Conservation (phyloP, 441 rosid genomes). For the Macaranga tanarius region DNA sequence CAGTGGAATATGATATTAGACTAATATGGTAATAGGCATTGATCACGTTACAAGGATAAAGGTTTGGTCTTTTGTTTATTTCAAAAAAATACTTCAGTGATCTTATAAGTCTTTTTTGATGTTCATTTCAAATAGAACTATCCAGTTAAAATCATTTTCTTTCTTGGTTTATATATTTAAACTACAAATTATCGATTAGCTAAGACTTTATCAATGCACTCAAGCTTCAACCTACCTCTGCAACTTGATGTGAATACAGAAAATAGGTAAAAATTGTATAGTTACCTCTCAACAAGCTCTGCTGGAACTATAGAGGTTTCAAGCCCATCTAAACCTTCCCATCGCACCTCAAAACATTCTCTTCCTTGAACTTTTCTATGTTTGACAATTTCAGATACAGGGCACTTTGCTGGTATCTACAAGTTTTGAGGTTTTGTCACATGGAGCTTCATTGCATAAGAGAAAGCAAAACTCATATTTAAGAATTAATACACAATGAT, state of each 20-base stretch:
- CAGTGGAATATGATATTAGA: background rate
- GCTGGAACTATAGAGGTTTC: constrained; percentile 68
- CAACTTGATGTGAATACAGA: background rate
- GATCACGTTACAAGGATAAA: background rate
- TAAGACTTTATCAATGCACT: background rate
- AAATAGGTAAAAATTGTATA: background rate
- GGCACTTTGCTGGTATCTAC: constrained; percentile 75
- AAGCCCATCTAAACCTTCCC: constrained; percentile 65
- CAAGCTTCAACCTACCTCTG: background rate
- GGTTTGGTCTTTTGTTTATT: background rate
- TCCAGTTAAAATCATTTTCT: background rate
- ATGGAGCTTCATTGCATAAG: background rate
- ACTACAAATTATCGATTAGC: too few relatives aligned
- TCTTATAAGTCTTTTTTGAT: background rate
- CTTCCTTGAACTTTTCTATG: constrained; percentile 60
- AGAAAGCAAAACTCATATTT: background rate
- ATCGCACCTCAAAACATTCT: constrained; percentile 75
- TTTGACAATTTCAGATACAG: constrained; percentile 67
- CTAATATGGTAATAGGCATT: background rate
- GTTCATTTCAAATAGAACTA: background rate
- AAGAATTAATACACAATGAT: background rate
- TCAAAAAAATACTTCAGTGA: background rate
- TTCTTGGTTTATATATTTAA: background rate
- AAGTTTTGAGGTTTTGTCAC: constrained; percentile 2
- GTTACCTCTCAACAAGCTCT: constrained; percentile 75